Percentiles rank a stretch among this genome's conserved stretches.
Conservation (phyloP, 306 rosid genomes). For the Comarum palustre region DNA sequence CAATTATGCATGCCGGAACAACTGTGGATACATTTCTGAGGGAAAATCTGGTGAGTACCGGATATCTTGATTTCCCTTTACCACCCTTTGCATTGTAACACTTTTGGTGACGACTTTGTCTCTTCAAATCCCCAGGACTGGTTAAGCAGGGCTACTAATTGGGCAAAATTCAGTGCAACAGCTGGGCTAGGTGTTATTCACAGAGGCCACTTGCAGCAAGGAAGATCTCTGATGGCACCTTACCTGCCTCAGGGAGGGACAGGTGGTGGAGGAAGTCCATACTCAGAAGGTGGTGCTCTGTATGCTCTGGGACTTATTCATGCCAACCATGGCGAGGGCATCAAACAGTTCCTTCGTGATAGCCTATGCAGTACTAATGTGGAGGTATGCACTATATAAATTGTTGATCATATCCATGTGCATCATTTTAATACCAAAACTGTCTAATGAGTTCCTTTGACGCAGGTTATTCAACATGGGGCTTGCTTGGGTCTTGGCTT, state of each 20-base stretch:
- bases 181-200: slow-evolving; percentile 98
- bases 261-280: slow-evolving; percentile 95
- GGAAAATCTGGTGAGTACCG: slow-evolving; percentile 74
- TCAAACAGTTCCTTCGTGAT: slow-evolving; percentile 91
- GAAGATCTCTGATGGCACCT: slow-evolving; percentile 96
- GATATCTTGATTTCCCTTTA: slow-evolving; percentile 1
- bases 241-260: slow-evolving; percentile 92
- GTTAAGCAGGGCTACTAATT: slow-evolving; percentile 97
- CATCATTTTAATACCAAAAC: slow-evolving; percentile 16
- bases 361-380: slow-evolving; percentile 87
- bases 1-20: slow-evolving; percentile 98
- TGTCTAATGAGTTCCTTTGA: slow-evolving; percentile 13
- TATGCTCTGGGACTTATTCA: slow-evolving; percentile 97
- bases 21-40: slow-evolving; percentile 95
- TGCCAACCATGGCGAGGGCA: slow-evolving; percentile 98
- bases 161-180: slow-evolving; percentile 98
- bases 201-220: slow-evolving; percentile 94
- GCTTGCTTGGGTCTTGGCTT: slow-evolving; percentile 99
- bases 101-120: slow-evolving; percentile 17
- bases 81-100: slow-evolving; percentile 5
- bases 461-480: slow-evolving; percentile 94
- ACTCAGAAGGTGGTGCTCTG: slow-evolving; percentile 95
- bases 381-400: slow-evolving; percentile 53
- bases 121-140: slow-evolving; percentile 60
- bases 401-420: slow-evolving; percentile 8